Base-by-base conservation (phyloP, 176 grass and related monocot species). In the Hordeum marinum region DNA sequence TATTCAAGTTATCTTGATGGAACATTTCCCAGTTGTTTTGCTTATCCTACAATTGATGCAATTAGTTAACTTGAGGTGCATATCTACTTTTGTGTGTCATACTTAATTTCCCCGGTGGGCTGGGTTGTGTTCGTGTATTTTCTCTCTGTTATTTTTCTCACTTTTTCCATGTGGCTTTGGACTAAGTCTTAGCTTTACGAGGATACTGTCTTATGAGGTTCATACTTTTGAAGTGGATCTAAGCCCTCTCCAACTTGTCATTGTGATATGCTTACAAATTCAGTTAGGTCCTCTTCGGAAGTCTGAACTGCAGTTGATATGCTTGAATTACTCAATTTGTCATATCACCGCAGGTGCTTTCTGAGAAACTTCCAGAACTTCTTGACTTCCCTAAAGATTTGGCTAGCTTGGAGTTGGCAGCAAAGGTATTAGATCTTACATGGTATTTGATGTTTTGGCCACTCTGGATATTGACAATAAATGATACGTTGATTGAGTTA, bases 311-410 rank as follows among this genome's bases (percentile, higher is more conserved):
- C 48, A 73, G 64, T 65, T 55, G 40, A 37, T 79, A 71, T 71
- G 61, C 31, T 72, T 88, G 52, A 65, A 50, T 14, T 80, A 59
- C 70, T 69, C 23, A 61, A 54, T 79, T 83, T 42, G 14, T 87
- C 27, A 84, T 80, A 45, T 80, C 14, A 61, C 15, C 84, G 69
- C 85, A 98, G 96, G 96, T 95, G 26, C 87, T 98, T 81, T 90
- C 91, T 68, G 96, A 98, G 75, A 98, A 98, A 83, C 91, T 98
- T 86, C 90, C 96, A 32, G 96, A 94, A 89, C 93, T 98, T 89
- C 84, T 98, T 83, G 96, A 98, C 77, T 98, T 98, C 65, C 76
- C 91, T 20, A 98, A 98, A 87, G 91, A 94, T 87, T 80, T 98
- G 59, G 60, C 89, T 85, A 94, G 93, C 86, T 92, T 98, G 75